A percentile compares a stretch with the other conserved stretches of the same genome.
phyloP scores from a whole-genome alignment of 1,284 basidiomycete species.

The Ustilago sp. region DNA sequence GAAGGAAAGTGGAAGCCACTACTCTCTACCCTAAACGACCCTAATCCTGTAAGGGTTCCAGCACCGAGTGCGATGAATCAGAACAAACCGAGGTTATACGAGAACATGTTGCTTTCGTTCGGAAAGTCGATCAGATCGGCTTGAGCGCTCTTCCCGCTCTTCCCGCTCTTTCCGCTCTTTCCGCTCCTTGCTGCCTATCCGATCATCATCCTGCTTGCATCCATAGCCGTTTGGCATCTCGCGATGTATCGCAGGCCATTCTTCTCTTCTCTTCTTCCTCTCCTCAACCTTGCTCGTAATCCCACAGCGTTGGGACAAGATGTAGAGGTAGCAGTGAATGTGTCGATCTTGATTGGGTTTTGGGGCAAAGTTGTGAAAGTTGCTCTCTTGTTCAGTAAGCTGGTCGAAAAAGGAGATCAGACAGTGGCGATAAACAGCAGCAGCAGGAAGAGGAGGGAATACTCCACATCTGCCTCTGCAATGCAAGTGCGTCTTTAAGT shows the following conservation, averaged over 20 bases:
- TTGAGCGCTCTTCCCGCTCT: constrained; percentile 5
- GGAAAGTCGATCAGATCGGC: constrained; percentile 14
- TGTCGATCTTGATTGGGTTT: constrained; percentile 39
- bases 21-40: too few species aligned
- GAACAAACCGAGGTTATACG: background rate
- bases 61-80: background rate
- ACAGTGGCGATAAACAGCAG: constrained; percentile 24
- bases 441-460: too few species aligned
- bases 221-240: constrained; percentile 10
- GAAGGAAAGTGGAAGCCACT: too few species aligned
- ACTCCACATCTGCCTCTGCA: too few species aligned
- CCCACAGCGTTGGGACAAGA: constrained; percentile 22
- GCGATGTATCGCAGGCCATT: constrained; percentile 27
- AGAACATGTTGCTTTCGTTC: constrained; percentile 30
- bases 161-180: too few species aligned
- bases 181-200: too few species aligned
- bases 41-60: background rate
- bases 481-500: too few species aligned
- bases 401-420: constrained; percentile 33
- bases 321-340: background rate
- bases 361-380: constrained; percentile 31
- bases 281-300: constrained; percentile 28
- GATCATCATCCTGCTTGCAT: background rate
- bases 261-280: constrained; percentile 29
- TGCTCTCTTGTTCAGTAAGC: constrained; percentile 18